Base-by-base conservation (phyloP, 202 grass and related monocot species). In the Alloteropsis angusta region DNA sequence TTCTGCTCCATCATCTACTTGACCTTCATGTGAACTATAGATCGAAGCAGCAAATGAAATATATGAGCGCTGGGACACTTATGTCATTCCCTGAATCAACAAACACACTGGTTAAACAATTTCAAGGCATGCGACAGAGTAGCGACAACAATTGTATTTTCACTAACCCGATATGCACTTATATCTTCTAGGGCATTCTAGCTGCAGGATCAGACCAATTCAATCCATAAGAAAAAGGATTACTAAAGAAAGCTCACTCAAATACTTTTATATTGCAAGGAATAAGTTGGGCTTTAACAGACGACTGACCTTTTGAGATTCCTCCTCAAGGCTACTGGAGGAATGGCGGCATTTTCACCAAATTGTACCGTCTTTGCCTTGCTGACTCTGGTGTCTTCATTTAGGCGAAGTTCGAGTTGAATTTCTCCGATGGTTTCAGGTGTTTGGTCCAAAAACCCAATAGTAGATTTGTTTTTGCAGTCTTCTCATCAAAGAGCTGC, bases 401-500 rank as follows among this genome's bases (percentile, higher is more conserved):
- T 17, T 42, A 49, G 42, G 36, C 12, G 76, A 74, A 30, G 19
- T 9, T 53, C 18, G 64, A 79, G 46, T 69, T 71, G 68, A 45
- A 54, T 79, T 77, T 12, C 23, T 60, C 39, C 2, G 5, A 41
- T 35, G 30, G 38, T 36, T 74, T 62, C 50, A 71, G 72, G 16
- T 15, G 22, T 67, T 55, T 7, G 60, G 18, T 75, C 38, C 38
- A 19, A 64, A 76, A 79, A 67, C 13, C 19, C 6, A 14, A 54
- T 5, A 42, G 50, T 37, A 64, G 26, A 53, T 36, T 77, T 77
- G 52, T 73, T 52, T 30, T 81, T 28, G 83, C 88, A 30, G 69
- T 81, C 68, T 82, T 87, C 71, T 91, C 68, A 59, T 41, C 47
- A 39, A 94, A 58, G 42, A 86, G 74, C 28, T 74, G 25, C 49